These are phyloP conservation scores for Jaltomata sinuosa DNA, from an alignment of 257 asterid genomes.

Conservation along the genomic window DNA sequence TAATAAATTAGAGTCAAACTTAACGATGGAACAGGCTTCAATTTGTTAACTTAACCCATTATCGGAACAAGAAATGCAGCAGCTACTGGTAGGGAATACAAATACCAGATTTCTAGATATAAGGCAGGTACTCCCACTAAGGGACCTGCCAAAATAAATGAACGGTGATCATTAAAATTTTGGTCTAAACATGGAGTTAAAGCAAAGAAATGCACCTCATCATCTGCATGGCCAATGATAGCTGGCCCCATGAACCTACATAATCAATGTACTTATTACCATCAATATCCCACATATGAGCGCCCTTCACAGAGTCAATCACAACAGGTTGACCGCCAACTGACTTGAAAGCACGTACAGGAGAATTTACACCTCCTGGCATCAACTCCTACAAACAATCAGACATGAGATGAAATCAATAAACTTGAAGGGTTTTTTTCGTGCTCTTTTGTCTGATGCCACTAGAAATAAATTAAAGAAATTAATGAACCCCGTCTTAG, in stretches of 20 bases:
- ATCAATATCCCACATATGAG: constrained; percentile 92
- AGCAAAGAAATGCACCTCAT: constrained; percentile 44
- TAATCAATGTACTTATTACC: constrained; percentile 96
- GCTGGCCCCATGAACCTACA: constrained; percentile 99
- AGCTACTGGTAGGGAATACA: not conserved
- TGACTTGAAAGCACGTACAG: constrained; percentile 95
- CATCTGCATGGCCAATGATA: constrained; percentile 95
- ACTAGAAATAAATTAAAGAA: not conserved
- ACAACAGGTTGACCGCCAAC: constrained; percentile 95
- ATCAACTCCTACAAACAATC: constrained; percentile 58
- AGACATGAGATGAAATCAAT: not conserved
- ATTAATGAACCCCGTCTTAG: not conserved
- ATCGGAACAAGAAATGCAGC: not conserved
- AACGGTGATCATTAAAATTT: not conserved
- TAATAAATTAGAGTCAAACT: not conserved
- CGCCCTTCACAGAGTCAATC: constrained; percentile 86
- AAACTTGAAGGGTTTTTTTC: not conserved
- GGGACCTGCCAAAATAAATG: not conserved
- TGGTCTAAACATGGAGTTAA: not conserved
- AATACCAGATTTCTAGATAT: not conserved
- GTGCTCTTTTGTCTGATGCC: not conserved
- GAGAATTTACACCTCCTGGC: constrained; percentile 99
- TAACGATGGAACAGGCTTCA: not conserved
- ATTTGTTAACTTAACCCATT: not conserved
- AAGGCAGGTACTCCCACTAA: not conserved